Percentiles rank a stretch among this genome's conserved stretches.
Conservation (phyloP, 2,329 filamentous ascomycete species). For the Diaporthe batatas region DNA sequence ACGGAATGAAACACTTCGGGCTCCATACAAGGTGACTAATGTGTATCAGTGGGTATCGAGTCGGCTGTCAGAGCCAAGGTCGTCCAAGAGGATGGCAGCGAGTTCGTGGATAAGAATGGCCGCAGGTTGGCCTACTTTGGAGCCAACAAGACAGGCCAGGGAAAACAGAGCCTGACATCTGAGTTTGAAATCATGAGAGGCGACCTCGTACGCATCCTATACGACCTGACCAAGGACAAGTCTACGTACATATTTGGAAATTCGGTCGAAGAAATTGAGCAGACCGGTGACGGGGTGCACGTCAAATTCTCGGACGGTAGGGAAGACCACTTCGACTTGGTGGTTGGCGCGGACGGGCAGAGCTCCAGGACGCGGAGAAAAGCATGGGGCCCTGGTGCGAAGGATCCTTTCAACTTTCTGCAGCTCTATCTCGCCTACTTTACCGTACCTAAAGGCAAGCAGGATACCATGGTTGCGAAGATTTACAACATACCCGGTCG, state of each 20-base stretch:
- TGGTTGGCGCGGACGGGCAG: slow-evolving; percentile 69
- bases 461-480: slow-evolving; percentile 19
- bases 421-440: slow-evolving; percentile 47
- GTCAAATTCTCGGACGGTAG: slow-evolving; percentile 59
- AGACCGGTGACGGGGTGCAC: slow-evolving; percentile 51
- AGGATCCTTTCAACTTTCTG: slow-evolving; percentile 47
- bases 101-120: slow-evolving; percentile 58
- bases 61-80: slow-evolving; percentile 39
- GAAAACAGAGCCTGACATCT: slow-evolving; percentile 60
- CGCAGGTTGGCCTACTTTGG: slow-evolving; percentile 55
- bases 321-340: slow-evolving; percentile 60
- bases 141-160: slow-evolving; percentile 56
- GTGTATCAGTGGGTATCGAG: slow-evolving; percentile 43
- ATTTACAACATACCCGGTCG: slow-evolving; percentile 46
- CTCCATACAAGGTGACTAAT: no score
- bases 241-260: slow-evolving; percentile 49
- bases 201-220: slow-evolving; percentile 65
- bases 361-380: slow-evolving; percentile 61
- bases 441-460: slow-evolving; percentile 34
- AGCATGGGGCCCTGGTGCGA: slow-evolving; percentile 51
- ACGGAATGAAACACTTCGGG: no score
- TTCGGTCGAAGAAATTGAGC: slow-evolving; percentile 48
- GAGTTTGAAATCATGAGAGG: slow-evolving; percentile 73
- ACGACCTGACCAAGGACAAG: slow-evolving; percentile 53
- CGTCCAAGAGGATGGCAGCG: slow-evolving; percentile 53